phyloP scores from a whole-genome alignment of 2,329 filamentous ascomycete species.

The Talaromyces verruculosus region DNA sequence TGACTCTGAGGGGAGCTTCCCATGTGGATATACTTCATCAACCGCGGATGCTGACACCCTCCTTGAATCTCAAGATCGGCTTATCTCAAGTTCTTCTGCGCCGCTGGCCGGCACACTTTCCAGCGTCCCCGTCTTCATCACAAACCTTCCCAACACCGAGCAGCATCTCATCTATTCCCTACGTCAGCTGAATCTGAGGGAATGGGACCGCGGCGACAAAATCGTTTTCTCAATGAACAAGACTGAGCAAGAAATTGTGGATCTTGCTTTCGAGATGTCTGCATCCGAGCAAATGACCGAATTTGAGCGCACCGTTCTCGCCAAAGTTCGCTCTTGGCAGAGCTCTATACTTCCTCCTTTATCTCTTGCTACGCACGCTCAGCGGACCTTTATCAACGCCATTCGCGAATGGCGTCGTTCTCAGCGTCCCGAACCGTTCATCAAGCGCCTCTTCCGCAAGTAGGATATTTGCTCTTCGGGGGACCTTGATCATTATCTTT shows the following conservation, averaged over 20 bases:
- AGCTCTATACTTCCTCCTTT: not conserved
- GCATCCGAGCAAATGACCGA: not conserved
- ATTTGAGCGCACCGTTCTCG: not conserved
- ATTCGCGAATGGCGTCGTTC: not conserved
- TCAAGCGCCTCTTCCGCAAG: not conserved
- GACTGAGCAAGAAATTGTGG: not conserved
- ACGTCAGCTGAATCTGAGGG: not conserved
- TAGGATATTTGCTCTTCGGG: not conserved
- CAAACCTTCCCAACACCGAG: not conserved
- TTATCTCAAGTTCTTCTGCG: not conserved
- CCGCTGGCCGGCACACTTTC: not conserved
- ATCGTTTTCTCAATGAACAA: not conserved
- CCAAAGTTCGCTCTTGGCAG: not conserved
- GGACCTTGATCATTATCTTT: not conserved
- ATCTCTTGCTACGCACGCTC: not conserved
- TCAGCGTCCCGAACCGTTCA: not conserved
- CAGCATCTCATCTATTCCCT: not conserved
- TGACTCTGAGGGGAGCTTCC: not conserved
- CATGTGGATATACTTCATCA: not conserved
- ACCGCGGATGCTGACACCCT: not conserved
- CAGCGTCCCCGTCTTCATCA: not conserved
- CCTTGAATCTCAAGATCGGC: not conserved
- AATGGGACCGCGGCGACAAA: not conserved
- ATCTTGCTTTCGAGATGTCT: not conserved
- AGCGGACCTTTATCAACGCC: not conserved